Percentiles rank a stretch among this genome's conserved stretches.
phyloP scores from a whole-genome alignment of 169 alveolate genomes.

The Miamiensis avidus region DNA sequence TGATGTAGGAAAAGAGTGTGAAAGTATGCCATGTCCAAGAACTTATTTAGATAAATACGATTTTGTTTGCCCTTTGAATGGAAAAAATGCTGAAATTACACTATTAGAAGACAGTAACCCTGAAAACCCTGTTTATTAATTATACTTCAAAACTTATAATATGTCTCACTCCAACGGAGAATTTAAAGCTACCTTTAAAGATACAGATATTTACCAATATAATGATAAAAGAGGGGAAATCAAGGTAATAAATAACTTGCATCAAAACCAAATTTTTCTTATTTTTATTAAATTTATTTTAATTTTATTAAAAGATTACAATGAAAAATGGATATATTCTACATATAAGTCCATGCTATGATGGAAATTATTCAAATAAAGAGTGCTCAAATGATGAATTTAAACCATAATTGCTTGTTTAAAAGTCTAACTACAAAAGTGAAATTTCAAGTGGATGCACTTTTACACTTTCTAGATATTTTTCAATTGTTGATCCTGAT shows the following conservation, averaged over 20 bases:
- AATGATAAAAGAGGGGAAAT: background rate
- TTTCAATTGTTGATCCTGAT: too few species aligned
- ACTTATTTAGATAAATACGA: background rate
- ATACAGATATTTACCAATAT: background rate
- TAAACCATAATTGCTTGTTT: background rate
- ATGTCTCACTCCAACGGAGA: background rate
- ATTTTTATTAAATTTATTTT: too few species aligned
- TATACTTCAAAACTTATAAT: too few species aligned
- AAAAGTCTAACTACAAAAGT: background rate
- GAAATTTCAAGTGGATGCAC: background rate
- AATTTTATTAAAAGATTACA: background rate
- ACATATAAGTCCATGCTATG: background rate
- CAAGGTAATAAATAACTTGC: too few species aligned
- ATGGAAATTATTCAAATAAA: background rate
- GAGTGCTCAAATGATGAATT: background rate
- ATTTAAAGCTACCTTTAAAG: background rate
- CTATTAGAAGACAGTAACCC: background rate
- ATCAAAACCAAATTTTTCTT: too few species aligned
- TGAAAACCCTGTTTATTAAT: too few species aligned
- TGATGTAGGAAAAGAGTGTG: background rate
- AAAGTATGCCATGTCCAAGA: background rate
- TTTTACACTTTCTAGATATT: background rate
- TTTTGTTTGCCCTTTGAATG: background rate
- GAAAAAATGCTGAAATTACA: background rate
- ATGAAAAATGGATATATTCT: background rate